Evolutionary conservation across 2,329 filamentous ascomycete genomes (phyloP).

Genomic region (Pyrenophora graminea): DNA sequence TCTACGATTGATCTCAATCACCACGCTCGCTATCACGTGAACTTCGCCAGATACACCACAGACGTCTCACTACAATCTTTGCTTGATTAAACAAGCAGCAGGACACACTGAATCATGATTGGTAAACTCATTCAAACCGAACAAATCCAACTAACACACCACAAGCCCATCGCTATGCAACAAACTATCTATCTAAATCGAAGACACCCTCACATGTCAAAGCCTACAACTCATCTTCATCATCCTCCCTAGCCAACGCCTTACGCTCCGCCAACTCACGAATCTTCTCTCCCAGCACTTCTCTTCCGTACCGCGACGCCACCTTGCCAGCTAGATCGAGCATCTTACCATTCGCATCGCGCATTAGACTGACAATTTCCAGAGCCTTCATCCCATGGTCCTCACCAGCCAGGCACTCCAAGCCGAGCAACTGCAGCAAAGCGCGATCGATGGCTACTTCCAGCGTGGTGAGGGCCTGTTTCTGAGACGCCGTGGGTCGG

Average conservation of each 20-base stretch:
- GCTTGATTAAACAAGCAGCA: too few relatives aligned
- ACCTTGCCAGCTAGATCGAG: conserved; percentile 88
- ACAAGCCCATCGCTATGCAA: too few relatives aligned
- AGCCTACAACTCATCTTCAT: conserved; percentile 17
- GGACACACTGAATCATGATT: too few relatives aligned
- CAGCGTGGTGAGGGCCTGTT: conserved; percentile 67
- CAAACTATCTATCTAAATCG: too few relatives aligned
- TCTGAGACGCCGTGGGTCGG: conserved; percentile 66
- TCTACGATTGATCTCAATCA: too few relatives aligned
- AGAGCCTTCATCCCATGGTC: conserved; percentile 93
- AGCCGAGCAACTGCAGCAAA: conserved; percentile 82
- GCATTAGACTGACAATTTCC: conserved; percentile 86
- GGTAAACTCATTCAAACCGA: too few relatives aligned
- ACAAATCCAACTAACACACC: too few relatives aligned
- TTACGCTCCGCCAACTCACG: conserved; percentile 77
- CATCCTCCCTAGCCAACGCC: conserved; percentile 58
- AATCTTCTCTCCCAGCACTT: conserved; percentile 87
- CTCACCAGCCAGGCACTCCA: conserved; percentile 90
- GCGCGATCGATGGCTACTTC: conserved; percentile 90
- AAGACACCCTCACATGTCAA: too few relatives aligned
- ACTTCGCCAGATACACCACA: too few relatives aligned
- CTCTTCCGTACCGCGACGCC: conserved; percentile 79
- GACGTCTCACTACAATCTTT: too few relatives aligned
- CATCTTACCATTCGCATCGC: conserved; percentile 84
- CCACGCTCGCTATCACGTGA: too few relatives aligned